Evolutionary conservation across 208 protist species (phyloP).

Genomic region (Lotmaria passim): DNA sequence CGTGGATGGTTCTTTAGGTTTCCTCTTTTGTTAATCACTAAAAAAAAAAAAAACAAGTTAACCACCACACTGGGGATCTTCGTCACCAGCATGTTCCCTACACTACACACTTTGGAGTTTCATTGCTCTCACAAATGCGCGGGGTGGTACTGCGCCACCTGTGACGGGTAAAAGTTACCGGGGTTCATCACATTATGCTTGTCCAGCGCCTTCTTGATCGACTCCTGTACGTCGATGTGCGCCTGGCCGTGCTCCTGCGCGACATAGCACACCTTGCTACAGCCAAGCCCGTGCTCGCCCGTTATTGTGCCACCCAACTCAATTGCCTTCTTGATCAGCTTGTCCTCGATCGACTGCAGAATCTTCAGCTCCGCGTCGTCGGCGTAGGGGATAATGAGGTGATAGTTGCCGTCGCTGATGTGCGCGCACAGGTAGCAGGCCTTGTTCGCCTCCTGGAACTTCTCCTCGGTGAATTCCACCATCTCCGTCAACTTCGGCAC

Average conservation of each 20-base stretch:
- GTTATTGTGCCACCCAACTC: constrained; percentile 74
- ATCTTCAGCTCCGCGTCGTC: constrained; percentile 51
- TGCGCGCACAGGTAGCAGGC: constrained; percentile 74
- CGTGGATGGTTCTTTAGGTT: neutral
- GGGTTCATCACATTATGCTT: constrained; percentile 90
- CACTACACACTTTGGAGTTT: neutral
- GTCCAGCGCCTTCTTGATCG: constrained; percentile 87
- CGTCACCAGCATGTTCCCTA: too few species aligned
- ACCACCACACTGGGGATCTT: too few species aligned
- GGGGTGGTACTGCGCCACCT: constrained; percentile 50
- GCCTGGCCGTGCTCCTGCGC: constrained; percentile 62
- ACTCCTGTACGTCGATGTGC: constrained; percentile 82
- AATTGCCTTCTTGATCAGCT: constrained; percentile 75
- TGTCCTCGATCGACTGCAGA: constrained; percentile 56
- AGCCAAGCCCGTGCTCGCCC: constrained; percentile 89
- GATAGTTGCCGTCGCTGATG: constrained; percentile 93
- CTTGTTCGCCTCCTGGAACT: constrained; percentile 45
- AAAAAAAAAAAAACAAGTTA: neutral
- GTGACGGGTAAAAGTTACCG: constrained; percentile 72
- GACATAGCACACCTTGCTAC: constrained; percentile 71
- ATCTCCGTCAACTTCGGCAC: constrained; percentile 74
- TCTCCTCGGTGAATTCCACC: constrained; percentile 72
- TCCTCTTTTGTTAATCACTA: neutral
- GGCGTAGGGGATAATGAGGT: constrained; percentile 73
- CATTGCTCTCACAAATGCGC: constrained; percentile 34